These are phyloP conservation scores for Candida ponderosae DNA, from an alignment of 805 yeast species.

Conservation along the genomic window DNA sequence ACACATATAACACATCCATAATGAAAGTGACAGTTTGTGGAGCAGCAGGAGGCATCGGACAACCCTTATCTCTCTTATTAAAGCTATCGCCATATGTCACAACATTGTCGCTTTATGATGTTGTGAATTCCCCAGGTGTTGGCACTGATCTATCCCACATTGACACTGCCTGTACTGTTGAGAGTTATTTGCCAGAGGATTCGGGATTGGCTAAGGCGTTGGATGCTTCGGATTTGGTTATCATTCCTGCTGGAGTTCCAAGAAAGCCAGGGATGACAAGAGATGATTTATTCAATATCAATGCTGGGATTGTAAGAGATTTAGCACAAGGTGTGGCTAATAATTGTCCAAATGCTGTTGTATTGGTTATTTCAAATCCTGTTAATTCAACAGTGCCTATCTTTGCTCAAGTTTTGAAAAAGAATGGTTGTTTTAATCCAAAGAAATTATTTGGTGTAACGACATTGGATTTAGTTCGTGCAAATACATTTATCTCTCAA, in stretches of 20 bases:
- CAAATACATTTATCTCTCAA: conserved; percentile 46
- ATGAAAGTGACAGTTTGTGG: conserved; percentile 71
- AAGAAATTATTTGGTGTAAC: conserved; percentile 79
- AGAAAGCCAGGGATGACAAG: conserved; percentile 88
- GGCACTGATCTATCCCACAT: conserved; percentile 76
- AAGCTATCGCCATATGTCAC: conserved; percentile 67
- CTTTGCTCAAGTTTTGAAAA: conserved; percentile 70
- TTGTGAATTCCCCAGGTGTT: conserved; percentile 73
- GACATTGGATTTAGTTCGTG: conserved; percentile 70
- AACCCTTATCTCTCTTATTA: conserved; percentile 56
- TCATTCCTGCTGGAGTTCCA: conserved; percentile 88
- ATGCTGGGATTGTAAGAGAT: conserved; percentile 75
- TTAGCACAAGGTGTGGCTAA: conserved; percentile 65
- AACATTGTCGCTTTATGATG: conserved; percentile 63
- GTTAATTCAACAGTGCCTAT: conserved; percentile 82
- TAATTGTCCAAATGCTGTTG: conserved; percentile 58
- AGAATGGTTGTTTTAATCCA: conserved; percentile 66
- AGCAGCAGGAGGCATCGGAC: conserved; percentile 85
- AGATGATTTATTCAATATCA: conserved; percentile 78
- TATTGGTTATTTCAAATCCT: conserved; percentile 70
- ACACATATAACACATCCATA: too few relatives aligned
- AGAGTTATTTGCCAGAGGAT: conserved; percentile 59
- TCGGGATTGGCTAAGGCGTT: conserved; percentile 64
- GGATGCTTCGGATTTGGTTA: conserved; percentile 73
- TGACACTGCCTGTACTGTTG: conserved; percentile 63